Evolutionary conservation across 306 rosid genomes (phyloP).

Genomic region (Castanea mollissima): DNA sequence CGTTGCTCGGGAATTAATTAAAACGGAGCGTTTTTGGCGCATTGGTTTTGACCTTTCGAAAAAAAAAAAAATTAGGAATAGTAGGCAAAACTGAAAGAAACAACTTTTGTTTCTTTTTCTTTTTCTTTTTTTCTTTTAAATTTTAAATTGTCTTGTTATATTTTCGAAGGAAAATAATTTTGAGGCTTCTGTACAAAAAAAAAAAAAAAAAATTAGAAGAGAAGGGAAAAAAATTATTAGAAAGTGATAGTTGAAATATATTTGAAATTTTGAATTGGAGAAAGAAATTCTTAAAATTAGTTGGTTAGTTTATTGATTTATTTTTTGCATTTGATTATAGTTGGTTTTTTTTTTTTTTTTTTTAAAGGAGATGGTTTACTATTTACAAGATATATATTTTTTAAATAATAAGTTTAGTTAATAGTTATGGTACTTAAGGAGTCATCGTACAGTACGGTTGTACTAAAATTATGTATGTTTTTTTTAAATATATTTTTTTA

Average conservation of each 20-base stretch:
- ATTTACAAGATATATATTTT: too few species aligned
- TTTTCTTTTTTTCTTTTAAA: neutral
- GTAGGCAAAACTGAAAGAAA: slow-evolving; percentile 4
- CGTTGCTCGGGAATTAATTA: neutral
- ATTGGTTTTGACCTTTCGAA: neutral
- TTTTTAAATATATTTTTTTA: too few species aligned
- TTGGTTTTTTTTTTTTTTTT: too few species aligned
- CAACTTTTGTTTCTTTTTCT: neutral
- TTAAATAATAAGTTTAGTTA: too few species aligned
- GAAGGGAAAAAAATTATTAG: neutral
- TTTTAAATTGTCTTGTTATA: neutral
- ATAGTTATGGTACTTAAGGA: too few species aligned
- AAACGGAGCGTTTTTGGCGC: slow-evolving; percentile 19
- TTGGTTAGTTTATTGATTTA: neutral
- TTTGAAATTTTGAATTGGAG: neutral
- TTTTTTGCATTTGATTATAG: too few species aligned
- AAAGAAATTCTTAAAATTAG: neutral
- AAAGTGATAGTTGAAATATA: neutral
- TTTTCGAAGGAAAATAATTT: neutral
- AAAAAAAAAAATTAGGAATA: neutral
- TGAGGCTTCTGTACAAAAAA: slow-evolving; percentile 18
- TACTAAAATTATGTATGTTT: too few species aligned
- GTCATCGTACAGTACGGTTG: too few species aligned
- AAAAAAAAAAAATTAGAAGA: neutral
- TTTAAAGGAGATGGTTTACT: too few species aligned